Percentiles rank a stretch among this genome's conserved stretches.
Evolutionary conservation across 352 stramenopile genomes (phyloP).

Genomic region (Pythium aphanidermatum): DNA sequence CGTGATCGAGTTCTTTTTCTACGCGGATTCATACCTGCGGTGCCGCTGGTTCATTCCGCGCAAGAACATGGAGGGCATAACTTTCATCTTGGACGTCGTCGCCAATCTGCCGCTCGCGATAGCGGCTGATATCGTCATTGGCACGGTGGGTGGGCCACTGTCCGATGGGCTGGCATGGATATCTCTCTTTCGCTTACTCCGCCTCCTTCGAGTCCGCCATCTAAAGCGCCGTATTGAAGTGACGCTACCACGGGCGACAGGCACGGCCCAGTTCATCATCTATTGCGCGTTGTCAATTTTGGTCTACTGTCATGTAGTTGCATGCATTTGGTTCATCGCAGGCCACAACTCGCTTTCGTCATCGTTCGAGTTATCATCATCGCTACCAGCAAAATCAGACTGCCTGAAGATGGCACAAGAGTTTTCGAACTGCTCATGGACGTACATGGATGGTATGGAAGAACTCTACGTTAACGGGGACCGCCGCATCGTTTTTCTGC

Average conservation of each 20-base stretch:
- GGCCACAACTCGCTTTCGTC: conserved; percentile 15
- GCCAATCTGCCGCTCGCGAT: conserved; percentile 21
- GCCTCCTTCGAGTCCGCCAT: conserved; percentile 18
- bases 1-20: conserved; percentile 19
- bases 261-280: conserved; percentile 23
- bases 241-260: conserved; percentile 13
- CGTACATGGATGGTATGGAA: conserved; percentile 21
- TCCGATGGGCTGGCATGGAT: conserved; percentile 12
- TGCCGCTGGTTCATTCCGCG: conserved; percentile 13
- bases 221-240: conserved; percentile 14
- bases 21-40: conserved; percentile 15
- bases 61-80: conserved; percentile 9
- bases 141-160: conserved; percentile 3
- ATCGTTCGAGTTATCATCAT: neutral
- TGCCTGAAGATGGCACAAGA: conserved; percentile 21
- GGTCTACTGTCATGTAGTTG: conserved; percentile 23
- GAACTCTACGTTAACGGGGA: conserved; percentile 3
- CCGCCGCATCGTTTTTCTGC: conserved; percentile 14
- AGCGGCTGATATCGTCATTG: conserved; percentile 19
- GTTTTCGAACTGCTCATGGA: conserved; percentile 24
- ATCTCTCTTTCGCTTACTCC: conserved; percentile 20
- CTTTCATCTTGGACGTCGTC: conserved; percentile 16
- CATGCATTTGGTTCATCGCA: conserved; percentile 21
- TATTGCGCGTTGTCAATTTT: conserved; percentile 23
- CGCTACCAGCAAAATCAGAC: conserved; percentile 9